Conservation (phyloP, 2,329 filamentous ascomycete species). For the Diaporthe sp. region DNA sequence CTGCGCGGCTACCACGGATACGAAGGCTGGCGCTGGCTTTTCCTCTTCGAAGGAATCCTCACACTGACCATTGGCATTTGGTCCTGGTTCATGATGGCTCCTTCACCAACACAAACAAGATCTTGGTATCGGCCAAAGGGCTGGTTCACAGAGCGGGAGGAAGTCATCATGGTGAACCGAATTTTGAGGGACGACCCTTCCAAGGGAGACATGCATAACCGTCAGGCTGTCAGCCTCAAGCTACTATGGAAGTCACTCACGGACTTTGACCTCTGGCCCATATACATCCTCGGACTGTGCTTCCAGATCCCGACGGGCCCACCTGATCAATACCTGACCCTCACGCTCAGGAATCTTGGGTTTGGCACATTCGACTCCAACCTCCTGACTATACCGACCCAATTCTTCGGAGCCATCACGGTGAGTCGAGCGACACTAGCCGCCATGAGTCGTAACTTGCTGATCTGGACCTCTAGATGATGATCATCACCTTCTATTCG, state of each 20-base stretch:
- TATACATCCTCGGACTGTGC: conserved; percentile 65
- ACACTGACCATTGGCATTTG: conserved; percentile 58
- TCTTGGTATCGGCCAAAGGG: conserved; percentile 60
- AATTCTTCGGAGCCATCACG: conserved; percentile 48
- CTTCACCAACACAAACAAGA: conserved; percentile 57
- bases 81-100: conserved; percentile 64
- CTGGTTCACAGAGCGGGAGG: conserved; percentile 68
- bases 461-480: not conserved
- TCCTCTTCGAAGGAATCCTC: conserved; percentile 67
- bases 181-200: conserved; percentile 68
- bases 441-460: conserved; percentile 55
- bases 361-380: conserved; percentile 69
- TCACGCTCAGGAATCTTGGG: conserved; percentile 64
- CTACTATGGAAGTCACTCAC: conserved; percentile 63
- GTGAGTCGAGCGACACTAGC: conserved; percentile 6
- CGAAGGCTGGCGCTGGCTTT: conserved; percentile 60
- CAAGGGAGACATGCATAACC: conserved; percentile 71
- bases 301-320: conserved; percentile 63
- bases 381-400: conserved; percentile 67
- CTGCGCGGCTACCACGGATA: conserved; percentile 50
- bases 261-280: conserved; percentile 71
- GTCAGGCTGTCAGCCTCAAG: conserved; percentile 63
- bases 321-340: conserved; percentile 64
- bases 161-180: conserved; percentile 72
- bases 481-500: not conserved